Evolutionary conservation across 495 filamentous ascomycete species (phyloP).

Genomic region (Chaetomium fimeti): DNA sequence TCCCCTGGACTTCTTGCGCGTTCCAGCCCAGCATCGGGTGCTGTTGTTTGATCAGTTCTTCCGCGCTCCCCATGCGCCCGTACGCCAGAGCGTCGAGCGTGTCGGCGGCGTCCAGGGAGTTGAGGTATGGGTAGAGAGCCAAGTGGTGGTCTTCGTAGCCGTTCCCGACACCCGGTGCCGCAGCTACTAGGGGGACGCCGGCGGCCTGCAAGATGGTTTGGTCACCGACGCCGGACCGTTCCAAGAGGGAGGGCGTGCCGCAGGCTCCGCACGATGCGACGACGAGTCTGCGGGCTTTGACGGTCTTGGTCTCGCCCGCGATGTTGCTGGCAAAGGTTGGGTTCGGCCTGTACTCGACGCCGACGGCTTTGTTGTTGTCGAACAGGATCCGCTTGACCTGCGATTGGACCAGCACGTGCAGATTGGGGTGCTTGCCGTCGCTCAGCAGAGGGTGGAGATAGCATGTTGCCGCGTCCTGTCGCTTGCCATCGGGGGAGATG

Average conservation of each 20-base stretch:
- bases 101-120: conserved; percentile 34
- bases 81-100: conserved; percentile 39
- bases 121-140: conserved; percentile 33
- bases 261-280: conserved; percentile 59
- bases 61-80: conserved; percentile 23
- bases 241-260: conserved; percentile 56
- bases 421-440: conserved; percentile 47
- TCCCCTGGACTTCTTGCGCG: conserved; percentile 45
- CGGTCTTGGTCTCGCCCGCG: conserved; percentile 23
- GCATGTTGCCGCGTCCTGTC: conserved; percentile 46
- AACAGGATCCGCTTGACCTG: conserved; percentile 53
- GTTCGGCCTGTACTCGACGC: conserved; percentile 45
- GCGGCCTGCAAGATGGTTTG: conserved; percentile 38
- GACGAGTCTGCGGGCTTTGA: conserved; percentile 51
- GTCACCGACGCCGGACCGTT: conserved; percentile 61
- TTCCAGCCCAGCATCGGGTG: conserved; percentile 48
- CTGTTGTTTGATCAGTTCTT: conserved; percentile 29
- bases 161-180: conserved; percentile 51
- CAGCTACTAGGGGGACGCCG: conserved; percentile 35
- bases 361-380: conserved; percentile 45
- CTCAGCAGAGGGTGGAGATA: conserved; percentile 49
- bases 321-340: conserved; percentile 27
- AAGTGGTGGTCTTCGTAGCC: conserved; percentile 54
- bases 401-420: conserved; percentile 52
- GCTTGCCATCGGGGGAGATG: conserved; percentile 43